These are phyloP conservation scores for Lentinula novae-zelandiae DNA, from an alignment of 1,284 basidiomycete genomes.

Conservation along the genomic window DNA sequence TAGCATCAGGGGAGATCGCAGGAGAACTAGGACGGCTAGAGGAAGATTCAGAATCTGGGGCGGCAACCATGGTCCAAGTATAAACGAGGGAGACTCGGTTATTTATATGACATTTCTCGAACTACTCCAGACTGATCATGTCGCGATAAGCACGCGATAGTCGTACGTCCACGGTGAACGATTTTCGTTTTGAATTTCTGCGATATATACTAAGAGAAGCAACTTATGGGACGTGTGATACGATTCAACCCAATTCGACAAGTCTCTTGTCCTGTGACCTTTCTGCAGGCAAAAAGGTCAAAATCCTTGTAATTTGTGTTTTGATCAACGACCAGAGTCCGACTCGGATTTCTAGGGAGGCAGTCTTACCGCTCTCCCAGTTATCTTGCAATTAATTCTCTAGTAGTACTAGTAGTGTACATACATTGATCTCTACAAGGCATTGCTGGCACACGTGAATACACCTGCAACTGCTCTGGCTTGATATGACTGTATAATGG, in stretches of 20 bases:
- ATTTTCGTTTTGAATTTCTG: not conserved
- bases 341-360: not conserved
- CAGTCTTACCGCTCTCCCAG: not conserved
- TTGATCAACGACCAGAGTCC: not conserved
- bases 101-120: not conserved
- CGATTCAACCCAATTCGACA: not conserved
- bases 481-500: constrained; percentile 15
- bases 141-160: constrained; percentile 5
- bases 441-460: constrained; percentile 16
- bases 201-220: not conserved
- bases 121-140: not conserved
- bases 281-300: not conserved
- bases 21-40: constrained; percentile 7
- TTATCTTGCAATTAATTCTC: too few species aligned
- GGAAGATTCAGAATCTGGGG: constrained; percentile 1
- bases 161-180: not conserved
- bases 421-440: not conserved
- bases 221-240: not conserved
- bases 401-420: not conserved
- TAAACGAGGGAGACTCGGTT: not conserved
- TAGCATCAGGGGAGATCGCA: not conserved
- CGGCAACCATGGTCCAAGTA: constrained; percentile 2
- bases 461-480: constrained; percentile 7
- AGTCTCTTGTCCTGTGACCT: not conserved
- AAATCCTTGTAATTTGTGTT: too few species aligned